Base-by-base conservation (phyloP, 768 basidiomycete genomes). In the Pleurotus cornucopiae region DNA sequence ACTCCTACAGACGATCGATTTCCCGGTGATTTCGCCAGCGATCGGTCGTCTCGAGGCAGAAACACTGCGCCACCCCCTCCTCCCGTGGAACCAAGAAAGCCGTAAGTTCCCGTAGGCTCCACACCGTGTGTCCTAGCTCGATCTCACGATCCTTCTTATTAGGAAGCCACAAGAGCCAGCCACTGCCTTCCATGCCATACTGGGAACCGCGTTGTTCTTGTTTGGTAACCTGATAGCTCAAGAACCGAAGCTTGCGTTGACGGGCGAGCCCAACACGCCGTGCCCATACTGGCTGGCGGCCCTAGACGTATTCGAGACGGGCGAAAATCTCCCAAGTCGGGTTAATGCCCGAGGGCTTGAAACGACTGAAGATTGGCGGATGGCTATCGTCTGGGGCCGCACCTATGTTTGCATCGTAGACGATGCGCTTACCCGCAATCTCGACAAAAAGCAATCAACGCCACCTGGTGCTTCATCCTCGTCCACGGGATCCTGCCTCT, bases 271-370 rank as follows among this genome's bases (percentile, higher is more conserved):
- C 6, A 62, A 63, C 12, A 69, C 63, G 2, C 73, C 82, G 11
- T 71, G 73, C 3, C 74, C 79, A 0, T 88, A 86, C 65, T 88
- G 83, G 81, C 75, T 85, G 38, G 77, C 81, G n/a, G 84, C 86
- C 1, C 73, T 89, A 53, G 85, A 87, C 62, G 82, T 85, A 5
- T 85, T 89, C 61, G 84, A 87, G 68, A 82, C 79, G 5, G 85
- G 85, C 44, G 85, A 88, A 62, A 82, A 76, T 60, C 69, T 85
- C 5, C 84, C 84, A 0, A 74, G 75, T 37, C 75, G 75, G 34
- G 71, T 71, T 4, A 70, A 60, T 49, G 73, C 73, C 37, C 62
- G 63, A 1, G 65, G 64, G 13, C 65, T 61, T 44, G 65, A 66
- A 49, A 57, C 48, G 23, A 71, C 73, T 5, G 82, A 85, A 62